Conservation (phyloP, 2,329 filamentous ascomycete genomes). For the Xylaria sp. region DNA sequence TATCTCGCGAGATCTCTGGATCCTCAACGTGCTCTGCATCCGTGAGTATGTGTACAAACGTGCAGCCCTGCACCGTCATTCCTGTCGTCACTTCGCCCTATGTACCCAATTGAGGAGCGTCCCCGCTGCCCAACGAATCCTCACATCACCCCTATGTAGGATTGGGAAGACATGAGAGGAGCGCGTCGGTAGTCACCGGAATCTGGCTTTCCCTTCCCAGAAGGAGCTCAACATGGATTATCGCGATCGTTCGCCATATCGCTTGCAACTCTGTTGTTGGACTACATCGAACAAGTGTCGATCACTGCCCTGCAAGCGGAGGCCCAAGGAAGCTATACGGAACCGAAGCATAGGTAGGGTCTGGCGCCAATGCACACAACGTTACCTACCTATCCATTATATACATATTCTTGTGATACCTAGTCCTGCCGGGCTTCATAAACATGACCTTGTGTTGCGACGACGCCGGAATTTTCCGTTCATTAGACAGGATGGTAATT, state of each 20-base stretch:
- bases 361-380: neutral
- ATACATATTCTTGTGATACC: neutral
- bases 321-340: neutral
- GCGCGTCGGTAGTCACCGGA: neutral
- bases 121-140: slow-evolving; percentile 7
- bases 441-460: neutral
- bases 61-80: neutral
- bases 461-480: no score
- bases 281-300: neutral
- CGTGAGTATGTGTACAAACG: neutral
- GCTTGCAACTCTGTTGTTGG: no score
- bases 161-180: slow-evolving; percentile 1
- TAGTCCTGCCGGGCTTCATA: no score
- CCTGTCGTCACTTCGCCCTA: slow-evolving; percentile 5
- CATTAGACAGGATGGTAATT: no score
- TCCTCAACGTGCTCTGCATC: neutral
- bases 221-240: neutral
- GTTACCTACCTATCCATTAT: neutral
- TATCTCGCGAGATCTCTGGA: no score
- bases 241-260: neutral
- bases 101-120: neutral
- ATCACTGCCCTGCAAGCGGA: neutral
- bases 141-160: slow-evolving; percentile 5
- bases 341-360: neutral
- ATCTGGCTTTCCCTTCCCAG: neutral